Base-by-base conservation (phyloP, 768 basidiomycete species). In the Xerocomus potaroensis region DNA sequence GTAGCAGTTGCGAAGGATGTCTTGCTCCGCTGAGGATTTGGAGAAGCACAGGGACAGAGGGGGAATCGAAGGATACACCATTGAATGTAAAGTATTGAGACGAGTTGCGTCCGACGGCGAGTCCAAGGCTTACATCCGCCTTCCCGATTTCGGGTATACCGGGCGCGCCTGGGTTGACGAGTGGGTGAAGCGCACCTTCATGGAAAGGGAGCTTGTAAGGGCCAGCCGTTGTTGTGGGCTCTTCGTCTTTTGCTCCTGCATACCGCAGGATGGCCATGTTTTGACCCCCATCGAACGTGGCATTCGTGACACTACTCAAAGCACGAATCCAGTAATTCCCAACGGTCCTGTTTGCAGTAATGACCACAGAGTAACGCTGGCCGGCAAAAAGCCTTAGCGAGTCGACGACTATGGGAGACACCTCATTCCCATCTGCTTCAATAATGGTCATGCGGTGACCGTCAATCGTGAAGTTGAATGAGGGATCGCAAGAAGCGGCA, bases 261-360 rank as follows among this genome's bases (percentile, higher is more conserved):
- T 81, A 81, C 41, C 76, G 69, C 30, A 81, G 57, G 45, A 81
- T 78, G 3, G 77, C 80, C 37, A 68, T 67, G 57, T 76, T 78
- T 48, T 72, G 64, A 8, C 70, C 71, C 18, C 61, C 64, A 26
- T 55, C 35, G 47, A 73, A 64, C 14, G 61, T 43, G 4, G n/a
- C n/a, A n/a, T 65, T 51, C 26, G 49, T 12, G 8, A 11, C 47
- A 63, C 41, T 64, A 47, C n/a, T 71, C 62, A 36, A 61, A 0
- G 76, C 66, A 21, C 77, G 74, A 34, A 81, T 66, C 78, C 78
- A 83, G 57, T 82, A 83, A 55, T 79, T 83, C 4, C 61, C 68
- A 22, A 73, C 53, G 0, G 69, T 54, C 43, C 78, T 70, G 51
- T 77, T 61, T 12, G 78, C 75, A 8, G 59, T 66, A 15, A 78